Evolutionary conservation across 116 monocot species (phyloP).

Genomic region (Zostera marina): DNA sequence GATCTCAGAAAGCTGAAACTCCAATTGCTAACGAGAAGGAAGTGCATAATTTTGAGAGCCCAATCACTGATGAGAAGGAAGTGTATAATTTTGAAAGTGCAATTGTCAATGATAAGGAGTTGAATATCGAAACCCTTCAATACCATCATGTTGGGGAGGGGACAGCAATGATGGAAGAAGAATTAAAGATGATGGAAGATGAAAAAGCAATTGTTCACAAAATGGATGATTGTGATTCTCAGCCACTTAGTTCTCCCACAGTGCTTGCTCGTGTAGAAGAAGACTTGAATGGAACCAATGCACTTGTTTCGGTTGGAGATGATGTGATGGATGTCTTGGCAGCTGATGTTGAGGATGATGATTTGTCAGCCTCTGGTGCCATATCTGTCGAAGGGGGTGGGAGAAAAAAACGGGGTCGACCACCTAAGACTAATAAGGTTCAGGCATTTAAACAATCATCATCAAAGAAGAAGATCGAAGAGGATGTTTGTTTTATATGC

Average conservation of each 20-base stretch:
- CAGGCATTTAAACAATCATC: constrained; percentile 18
- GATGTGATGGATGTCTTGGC: constrained; percentile 2
- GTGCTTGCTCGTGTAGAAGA: neutral
- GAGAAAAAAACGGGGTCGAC: constrained; percentile 51
- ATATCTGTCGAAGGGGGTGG: constrained; percentile 18
- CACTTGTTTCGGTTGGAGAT: neutral
- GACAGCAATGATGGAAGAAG: neutral
- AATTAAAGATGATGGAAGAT: neutral
- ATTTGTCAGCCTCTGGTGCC: constrained; percentile 3
- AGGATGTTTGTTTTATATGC: constrained; percentile 96
- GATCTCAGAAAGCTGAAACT: too few species aligned
- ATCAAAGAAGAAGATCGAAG: constrained; percentile 52
- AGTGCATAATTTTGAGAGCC: too few species aligned
- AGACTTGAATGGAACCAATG: neutral
- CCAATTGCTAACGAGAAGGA: too few species aligned
- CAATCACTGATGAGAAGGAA: neutral
- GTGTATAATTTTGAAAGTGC: neutral
- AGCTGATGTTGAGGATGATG: constrained; percentile 1
- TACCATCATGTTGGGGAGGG: neutral
- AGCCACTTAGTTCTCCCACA: neutral
- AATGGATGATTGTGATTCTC: neutral
- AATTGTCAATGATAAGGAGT: neutral
- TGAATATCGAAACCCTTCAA: neutral
- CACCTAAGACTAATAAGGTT: constrained; percentile 12
- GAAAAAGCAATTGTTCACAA: neutral